Conservation (phyloP, 768 basidiomycete genomes). For the Lactarius vividus region DNA sequence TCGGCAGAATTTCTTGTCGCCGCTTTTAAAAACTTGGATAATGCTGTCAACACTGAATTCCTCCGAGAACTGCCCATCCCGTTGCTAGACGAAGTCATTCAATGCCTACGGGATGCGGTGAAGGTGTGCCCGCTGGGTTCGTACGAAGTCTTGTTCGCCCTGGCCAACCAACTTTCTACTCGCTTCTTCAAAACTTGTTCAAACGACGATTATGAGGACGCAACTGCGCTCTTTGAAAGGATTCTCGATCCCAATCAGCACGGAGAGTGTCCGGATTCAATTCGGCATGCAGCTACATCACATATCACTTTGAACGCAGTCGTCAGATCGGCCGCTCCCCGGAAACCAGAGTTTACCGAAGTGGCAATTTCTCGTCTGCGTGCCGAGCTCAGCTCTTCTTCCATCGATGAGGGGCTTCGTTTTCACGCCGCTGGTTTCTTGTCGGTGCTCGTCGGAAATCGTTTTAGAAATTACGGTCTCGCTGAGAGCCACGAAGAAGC, state of each 20-base stretch:
- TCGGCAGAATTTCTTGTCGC: not conserved
- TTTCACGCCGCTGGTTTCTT: not conserved
- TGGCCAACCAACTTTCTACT: not conserved
- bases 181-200: constrained; percentile 1
- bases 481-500: constrained; percentile 2
- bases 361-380: constrained; percentile 7
- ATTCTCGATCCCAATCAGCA: not conserved
- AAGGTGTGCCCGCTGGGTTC: not conserved
- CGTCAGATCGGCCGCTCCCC: not conserved
- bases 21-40: too few species aligned
- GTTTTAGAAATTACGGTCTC: not conserved
- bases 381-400: not conserved
- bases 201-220: not conserved
- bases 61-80: not conserved
- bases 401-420: not conserved
- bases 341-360: constrained; percentile 2
- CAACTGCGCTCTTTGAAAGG: not conserved
- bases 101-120: not conserved
- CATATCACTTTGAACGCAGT: not conserved
- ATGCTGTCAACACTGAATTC: not conserved
- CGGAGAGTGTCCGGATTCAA: not conserved
- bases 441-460: not conserved
- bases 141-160: not conserved
- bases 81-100: not conserved
- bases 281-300: not conserved